A percentile compares a stretch with the other conserved stretches of the same genome.
Evolutionary conservation across 192 early-diverging fungal species (phyloP).

Genomic region (Gigaspora rosea): DNA sequence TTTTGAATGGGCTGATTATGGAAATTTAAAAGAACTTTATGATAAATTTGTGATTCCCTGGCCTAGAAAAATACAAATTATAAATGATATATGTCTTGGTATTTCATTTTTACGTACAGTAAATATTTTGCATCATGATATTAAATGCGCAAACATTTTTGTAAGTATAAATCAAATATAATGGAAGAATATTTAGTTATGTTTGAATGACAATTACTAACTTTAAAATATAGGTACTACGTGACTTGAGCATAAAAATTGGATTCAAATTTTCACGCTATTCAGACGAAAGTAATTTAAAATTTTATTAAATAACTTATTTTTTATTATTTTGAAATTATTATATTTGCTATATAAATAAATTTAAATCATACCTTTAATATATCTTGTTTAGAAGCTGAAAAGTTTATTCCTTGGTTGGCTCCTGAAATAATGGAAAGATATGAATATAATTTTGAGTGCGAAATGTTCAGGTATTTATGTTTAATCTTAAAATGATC

Average conservation of each 20-base stretch:
- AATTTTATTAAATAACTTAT: background rate
- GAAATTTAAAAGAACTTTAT: no score
- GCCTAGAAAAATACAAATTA: no score
- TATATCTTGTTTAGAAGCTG: no score
- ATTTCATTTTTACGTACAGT: no score
- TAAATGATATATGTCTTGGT: no score
- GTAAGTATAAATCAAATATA: background rate
- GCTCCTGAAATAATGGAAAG: background rate
- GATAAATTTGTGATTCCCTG: no score
- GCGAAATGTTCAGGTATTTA: background rate
- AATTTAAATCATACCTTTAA: no score
- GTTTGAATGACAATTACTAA: background rate
- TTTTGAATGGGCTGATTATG: no score
- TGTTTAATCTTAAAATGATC: background rate
- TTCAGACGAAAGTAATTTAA: background rate
- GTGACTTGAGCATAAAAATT: background rate
- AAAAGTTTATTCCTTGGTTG: no score
- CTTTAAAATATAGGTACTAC: background rate
- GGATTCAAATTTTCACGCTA: background rate
- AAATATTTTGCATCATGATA: no score
- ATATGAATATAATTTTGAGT: background rate
- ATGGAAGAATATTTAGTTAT: background rate
- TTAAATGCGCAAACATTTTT: background rate
- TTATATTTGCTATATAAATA: no score
- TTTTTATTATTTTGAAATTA: no score